A percentile compares a stretch with the other conserved stretches of the same genome.
These are phyloP conservation scores for Penicillium decumbens DNA, from an alignment of 2,329 filamentous ascomycete genomes.

Conservation along the genomic window DNA sequence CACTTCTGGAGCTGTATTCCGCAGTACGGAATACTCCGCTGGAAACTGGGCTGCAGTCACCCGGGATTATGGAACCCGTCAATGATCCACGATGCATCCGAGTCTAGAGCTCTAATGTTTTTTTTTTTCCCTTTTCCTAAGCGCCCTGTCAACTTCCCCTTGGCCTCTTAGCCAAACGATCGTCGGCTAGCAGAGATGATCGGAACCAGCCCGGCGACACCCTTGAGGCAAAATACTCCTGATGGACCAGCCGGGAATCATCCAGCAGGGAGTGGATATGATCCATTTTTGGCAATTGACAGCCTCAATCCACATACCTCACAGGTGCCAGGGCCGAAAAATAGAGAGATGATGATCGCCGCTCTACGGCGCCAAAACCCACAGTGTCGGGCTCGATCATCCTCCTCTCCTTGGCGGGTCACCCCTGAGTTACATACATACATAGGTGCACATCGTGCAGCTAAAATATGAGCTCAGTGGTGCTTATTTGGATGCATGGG, in stretches of 20 bases:
- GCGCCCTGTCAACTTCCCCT: neutral
- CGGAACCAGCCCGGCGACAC: slow-evolving; percentile 3
- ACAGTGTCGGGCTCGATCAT: slow-evolving; percentile 20
- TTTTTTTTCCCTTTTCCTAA: neutral
- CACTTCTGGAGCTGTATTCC: slow-evolving; percentile 12
- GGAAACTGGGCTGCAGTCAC: slow-evolving; percentile 3
- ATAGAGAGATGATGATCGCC: slow-evolving; percentile 17
- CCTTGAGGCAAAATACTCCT: neutral
- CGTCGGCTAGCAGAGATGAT: neutral
- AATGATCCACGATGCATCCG: slow-evolving; percentile 16
- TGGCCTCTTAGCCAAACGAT: neutral
- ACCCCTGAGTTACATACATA: slow-evolving; percentile 4
- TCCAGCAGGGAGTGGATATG: slow-evolving; percentile 5
- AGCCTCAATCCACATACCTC: slow-evolving; percentile 8
- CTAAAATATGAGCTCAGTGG: neutral
- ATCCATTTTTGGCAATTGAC: slow-evolving; percentile 2
- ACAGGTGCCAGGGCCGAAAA: slow-evolving; percentile 3
- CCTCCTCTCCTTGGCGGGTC: slow-evolving; percentile 18
- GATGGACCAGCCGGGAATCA: slow-evolving; percentile 10
- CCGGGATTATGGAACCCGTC: slow-evolving; percentile 11
- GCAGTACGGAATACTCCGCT: slow-evolving; percentile 8
- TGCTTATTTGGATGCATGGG: neutral
- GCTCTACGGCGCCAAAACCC: slow-evolving; percentile 19
- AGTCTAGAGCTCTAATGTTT: neutral
- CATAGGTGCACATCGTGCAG: neutral